A percentile compares a stretch with the other conserved stretches of the same genome.
phyloP scores from a whole-genome alignment of 495 filamentous ascomycete genomes.

The Aspergillus leporis region DNA sequence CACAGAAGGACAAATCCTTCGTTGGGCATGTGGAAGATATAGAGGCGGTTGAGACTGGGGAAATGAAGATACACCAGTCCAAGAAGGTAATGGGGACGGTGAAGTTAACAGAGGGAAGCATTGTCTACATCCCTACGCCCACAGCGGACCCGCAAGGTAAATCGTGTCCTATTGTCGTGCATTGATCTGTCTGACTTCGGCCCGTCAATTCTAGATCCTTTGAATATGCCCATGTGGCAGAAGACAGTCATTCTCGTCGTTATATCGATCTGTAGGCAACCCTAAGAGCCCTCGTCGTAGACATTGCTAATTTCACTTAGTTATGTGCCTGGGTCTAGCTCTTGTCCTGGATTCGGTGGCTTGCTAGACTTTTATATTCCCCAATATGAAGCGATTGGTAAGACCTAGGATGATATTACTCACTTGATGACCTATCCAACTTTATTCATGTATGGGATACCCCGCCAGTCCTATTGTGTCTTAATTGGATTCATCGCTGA shows the following conservation, averaged over 20 bases:
- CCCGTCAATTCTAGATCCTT: conserved; percentile 26
- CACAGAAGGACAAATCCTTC: conserved; percentile 8
- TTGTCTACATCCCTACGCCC: conserved; percentile 33
- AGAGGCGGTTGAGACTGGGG: conserved; percentile 6
- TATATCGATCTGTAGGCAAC: conserved; percentile 27
- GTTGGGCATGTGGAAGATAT: conserved; percentile 26
- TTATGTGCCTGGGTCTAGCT: conserved; percentile 28
- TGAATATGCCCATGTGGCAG: conserved; percentile 31
- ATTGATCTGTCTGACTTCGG: not conserved
- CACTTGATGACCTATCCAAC: conserved; percentile 37
- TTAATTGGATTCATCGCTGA: not conserved
- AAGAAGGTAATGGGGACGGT: conserved; percentile 31
- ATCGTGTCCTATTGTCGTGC: not conserved
- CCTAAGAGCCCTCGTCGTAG: no score
- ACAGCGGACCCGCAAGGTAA: conserved; percentile 30
- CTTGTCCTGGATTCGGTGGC: conserved; percentile 33
- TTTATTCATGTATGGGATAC: conserved; percentile 25
- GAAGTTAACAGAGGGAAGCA: conserved; percentile 28
- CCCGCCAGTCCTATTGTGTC: not conserved
- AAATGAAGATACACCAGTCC: not conserved
- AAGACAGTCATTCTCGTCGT: conserved; percentile 27
- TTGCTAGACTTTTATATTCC: conserved; percentile 29
- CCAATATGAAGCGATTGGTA: conserved; percentile 20
- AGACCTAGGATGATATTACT: conserved; percentile 27
- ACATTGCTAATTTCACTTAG: conserved; percentile 5